Evolutionary conservation across 2,329 filamentous ascomycete species (phyloP).

Genomic region (Fusarium sterilihyphosum): DNA sequence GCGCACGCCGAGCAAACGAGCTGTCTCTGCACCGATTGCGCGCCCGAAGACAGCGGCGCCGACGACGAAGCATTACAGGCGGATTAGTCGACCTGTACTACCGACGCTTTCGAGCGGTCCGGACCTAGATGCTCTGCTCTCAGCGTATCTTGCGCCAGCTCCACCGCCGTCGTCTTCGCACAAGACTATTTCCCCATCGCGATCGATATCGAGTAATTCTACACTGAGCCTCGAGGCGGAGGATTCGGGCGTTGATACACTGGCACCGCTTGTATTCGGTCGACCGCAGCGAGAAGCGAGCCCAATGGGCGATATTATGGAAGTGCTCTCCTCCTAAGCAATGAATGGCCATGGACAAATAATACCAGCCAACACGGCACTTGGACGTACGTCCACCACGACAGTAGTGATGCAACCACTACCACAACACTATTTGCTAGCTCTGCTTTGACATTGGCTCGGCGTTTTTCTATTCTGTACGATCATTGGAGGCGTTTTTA

Average conservation of each 20-base stretch:
- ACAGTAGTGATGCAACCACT: background rate
- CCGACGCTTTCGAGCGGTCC: slow-evolving; percentile 27
- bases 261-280: slow-evolving; percentile 35
- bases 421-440: slow-evolving; percentile 14
- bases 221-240: slow-evolving; percentile 34
- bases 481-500: slow-evolving; percentile 27
- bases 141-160: slow-evolving; percentile 30
- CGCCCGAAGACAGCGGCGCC: slow-evolving; percentile 32
- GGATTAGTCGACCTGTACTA: slow-evolving; percentile 37
- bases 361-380: slow-evolving; percentile 5
- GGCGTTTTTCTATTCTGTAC: slow-evolving; percentile 21
- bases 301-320: slow-evolving; percentile 36
- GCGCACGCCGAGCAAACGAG: slow-evolving; percentile 33
- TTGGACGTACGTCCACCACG: background rate
- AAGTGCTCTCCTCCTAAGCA: slow-evolving; percentile 29
- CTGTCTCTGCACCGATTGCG: slow-evolving; percentile 13
- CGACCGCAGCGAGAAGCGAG: slow-evolving; percentile 26
- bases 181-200: slow-evolving; percentile 29
- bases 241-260: slow-evolving; percentile 19
- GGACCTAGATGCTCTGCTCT: slow-evolving; percentile 30
- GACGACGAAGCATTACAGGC: slow-evolving; percentile 27
- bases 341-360: background rate
- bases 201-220: slow-evolving; percentile 35
- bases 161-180: slow-evolving; percentile 8
- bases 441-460: slow-evolving; percentile 17